Conservation (phyloP, 2,329 filamentous ascomycete species). For the Calycina herbarum region DNA sequence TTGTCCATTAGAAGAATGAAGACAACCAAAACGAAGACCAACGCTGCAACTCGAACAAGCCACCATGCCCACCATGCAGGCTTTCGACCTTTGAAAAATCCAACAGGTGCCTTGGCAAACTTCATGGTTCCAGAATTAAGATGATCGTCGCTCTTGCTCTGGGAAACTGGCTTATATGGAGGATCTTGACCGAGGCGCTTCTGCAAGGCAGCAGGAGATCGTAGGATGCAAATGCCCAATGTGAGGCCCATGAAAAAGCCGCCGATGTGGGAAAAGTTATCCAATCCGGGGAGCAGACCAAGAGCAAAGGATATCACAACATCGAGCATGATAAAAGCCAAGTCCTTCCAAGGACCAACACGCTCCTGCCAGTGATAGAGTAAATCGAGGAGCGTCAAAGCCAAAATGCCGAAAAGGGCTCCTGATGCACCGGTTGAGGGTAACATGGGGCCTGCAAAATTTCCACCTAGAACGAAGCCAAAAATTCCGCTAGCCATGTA, state of each 20-base stretch:
- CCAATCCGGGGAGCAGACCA: constrained; percentile 84
- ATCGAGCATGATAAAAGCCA: constrained; percentile 85
- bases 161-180: constrained; percentile 69
- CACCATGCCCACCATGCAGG: constrained; percentile 98
- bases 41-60: constrained; percentile 75
- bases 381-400: constrained; percentile 82
- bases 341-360: constrained; percentile 72
- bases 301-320: constrained; percentile 88
- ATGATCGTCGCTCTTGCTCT: constrained; percentile 41
- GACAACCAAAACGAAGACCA: constrained; percentile 78
- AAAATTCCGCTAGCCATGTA: constrained; percentile 93
- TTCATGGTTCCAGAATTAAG: constrained; percentile 32
- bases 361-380: constrained; percentile 90
- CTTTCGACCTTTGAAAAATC: constrained; percentile 91
- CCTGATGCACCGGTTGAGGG: constrained; percentile 89
- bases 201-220: constrained; percentile 80
- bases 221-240: constrained; percentile 82
- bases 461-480: constrained; percentile 91
- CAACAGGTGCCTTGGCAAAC: constrained; percentile 63
- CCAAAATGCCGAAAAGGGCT: constrained; percentile 86
- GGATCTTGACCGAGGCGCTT: constrained; percentile 70
- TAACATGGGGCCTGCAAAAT: constrained; percentile 80
- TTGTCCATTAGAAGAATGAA: constrained; percentile 88
- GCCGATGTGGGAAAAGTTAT: constrained; percentile 97
- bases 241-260: constrained; percentile 91